phyloP scores from a whole-genome alignment of 768 basidiomycete species.

The Fistulinella prunicolor region DNA sequence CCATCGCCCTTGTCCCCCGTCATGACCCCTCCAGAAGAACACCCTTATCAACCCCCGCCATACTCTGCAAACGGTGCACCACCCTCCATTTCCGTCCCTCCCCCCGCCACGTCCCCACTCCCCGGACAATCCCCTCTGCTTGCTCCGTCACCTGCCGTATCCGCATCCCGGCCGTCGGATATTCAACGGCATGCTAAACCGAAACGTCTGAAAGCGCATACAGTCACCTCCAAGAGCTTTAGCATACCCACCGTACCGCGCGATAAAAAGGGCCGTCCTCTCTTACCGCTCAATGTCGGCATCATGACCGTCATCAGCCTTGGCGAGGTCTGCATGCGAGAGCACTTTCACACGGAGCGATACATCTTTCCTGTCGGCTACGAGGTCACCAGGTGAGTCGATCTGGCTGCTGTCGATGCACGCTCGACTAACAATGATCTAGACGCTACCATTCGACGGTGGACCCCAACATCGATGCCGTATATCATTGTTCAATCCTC shows the following conservation, averaged over 20 bases:
- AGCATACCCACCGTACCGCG: slow-evolving; percentile 79
- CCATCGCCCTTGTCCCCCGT: slow-evolving; percentile 34
- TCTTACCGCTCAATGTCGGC: slow-evolving; percentile 78
- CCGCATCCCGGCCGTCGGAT: slow-evolving; percentile 26
- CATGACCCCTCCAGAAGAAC: slow-evolving; percentile 35
- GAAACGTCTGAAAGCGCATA: slow-evolving; percentile 77
- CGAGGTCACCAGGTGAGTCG: slow-evolving; percentile 67
- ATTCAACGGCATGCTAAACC: slow-evolving; percentile 55
- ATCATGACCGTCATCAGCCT: slow-evolving; percentile 81
- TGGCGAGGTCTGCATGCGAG: slow-evolving; percentile 75
- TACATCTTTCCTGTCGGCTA: slow-evolving; percentile 90
- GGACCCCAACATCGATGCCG: slow-evolving; percentile 61
- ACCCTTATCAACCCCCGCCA: slow-evolving; percentile 23
- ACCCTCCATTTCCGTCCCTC: slow-evolving; percentile 15
- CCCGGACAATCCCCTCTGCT: slow-evolving; percentile 22
- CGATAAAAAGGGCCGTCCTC: slow-evolving; percentile 65
- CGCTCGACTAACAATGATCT: slow-evolving; percentile 5
- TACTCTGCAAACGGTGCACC: slow-evolving; percentile 24
- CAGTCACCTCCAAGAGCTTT: slow-evolving; percentile 71
- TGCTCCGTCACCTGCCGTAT: slow-evolving; percentile 13
- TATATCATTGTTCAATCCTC: slow-evolving; percentile 80
- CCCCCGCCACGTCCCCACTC: slow-evolving; percentile 19
- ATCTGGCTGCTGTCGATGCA: not conserved
- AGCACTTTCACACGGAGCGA: slow-evolving; percentile 83
- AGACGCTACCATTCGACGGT: slow-evolving; percentile 80